Base-by-base conservation (phyloP, 2,329 filamentous ascomycete genomes). In the Pseudogymnoascus sp. region DNA sequence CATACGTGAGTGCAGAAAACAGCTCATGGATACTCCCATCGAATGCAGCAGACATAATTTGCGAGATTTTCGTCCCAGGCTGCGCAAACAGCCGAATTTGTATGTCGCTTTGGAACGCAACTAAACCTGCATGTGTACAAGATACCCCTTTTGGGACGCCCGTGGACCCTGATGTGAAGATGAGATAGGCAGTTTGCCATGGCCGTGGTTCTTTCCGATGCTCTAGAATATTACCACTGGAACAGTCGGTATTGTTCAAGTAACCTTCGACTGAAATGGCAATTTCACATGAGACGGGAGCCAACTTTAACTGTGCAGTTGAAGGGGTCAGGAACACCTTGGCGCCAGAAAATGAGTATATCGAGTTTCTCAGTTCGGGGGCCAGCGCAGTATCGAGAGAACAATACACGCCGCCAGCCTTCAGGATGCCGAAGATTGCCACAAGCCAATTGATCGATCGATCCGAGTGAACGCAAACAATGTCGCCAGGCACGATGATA, bases 121-220 rank as follows among this genome's bases (percentile, higher is more conserved):
- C 71, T 0, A 79, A 64, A 0, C 73, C 71, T 13, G 64, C 57
- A 60, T 80, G 77, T 0, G 64, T 67, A 64, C 73, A 77, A 6
- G 75, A 14, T 4, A 79, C 76, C 0, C 75, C 77, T 67, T 81
- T 81, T 0, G 78, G 78, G 2, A 68, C 71, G 2, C 79, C 79
- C 1, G 78, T 79, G 4, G 75, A 76, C 0, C 79, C 79, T 1
- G 77, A 80, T 0, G 79, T 81, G 64, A 79, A 80, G 57, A 75
- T 76, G 0, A 80, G 28, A 63, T 78, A 81, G 0, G 77, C 77
- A 16, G 61, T 63, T 11, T 54, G 62, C 31, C 25, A 23, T 14
- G 54, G 62, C 43, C 45, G 60, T 16, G 43, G 41, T 19, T 60
- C 61, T 6, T 25, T 36, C 39, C 43, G 43, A 8, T 16, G 25